A percentile compares a stretch with the other conserved stretches of the same genome.
These are phyloP conservation scores for Synchytrium microbalum DNA, from an alignment of 371 early-diverging fungal species.

Conservation along the genomic window DNA sequence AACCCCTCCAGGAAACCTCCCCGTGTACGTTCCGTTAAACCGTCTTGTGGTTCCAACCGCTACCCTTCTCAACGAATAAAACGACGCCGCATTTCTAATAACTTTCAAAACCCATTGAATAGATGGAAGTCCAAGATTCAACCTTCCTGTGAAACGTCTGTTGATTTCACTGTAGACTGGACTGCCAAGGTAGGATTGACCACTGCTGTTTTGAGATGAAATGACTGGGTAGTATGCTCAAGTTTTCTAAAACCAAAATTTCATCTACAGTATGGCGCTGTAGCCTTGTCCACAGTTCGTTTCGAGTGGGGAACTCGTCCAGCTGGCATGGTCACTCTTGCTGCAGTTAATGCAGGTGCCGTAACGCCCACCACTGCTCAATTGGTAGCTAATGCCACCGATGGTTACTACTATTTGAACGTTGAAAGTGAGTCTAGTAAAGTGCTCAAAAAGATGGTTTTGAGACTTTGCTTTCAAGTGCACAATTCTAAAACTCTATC, in stretches of 20 bases:
- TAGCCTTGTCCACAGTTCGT: background rate
- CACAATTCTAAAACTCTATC: background rate
- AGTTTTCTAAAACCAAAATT: background rate
- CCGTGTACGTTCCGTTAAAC: no score
- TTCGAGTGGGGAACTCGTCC: background rate
- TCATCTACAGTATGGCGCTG: background rate
- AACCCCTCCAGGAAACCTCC: no score
- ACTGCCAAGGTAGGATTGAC: background rate
- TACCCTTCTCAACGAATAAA: no score
- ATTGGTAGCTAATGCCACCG: background rate
- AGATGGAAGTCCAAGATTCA: background rate
- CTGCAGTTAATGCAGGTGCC: background rate
- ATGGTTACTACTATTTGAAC: background rate
- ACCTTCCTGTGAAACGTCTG: background rate
- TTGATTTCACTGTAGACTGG: background rate
- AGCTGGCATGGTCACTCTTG: background rate
- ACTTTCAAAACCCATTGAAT: no score
- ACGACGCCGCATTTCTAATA: no score
- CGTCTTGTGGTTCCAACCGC: no score
- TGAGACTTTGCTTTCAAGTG: background rate
- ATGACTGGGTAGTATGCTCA: background rate
- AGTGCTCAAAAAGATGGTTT: background rate
- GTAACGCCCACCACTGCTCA: background rate
- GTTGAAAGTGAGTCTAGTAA: background rate
- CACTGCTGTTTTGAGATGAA: no score